Base-by-base conservation (phyloP, 1,139 yeast genomes). In the Yamadazyma oceani region DNA sequence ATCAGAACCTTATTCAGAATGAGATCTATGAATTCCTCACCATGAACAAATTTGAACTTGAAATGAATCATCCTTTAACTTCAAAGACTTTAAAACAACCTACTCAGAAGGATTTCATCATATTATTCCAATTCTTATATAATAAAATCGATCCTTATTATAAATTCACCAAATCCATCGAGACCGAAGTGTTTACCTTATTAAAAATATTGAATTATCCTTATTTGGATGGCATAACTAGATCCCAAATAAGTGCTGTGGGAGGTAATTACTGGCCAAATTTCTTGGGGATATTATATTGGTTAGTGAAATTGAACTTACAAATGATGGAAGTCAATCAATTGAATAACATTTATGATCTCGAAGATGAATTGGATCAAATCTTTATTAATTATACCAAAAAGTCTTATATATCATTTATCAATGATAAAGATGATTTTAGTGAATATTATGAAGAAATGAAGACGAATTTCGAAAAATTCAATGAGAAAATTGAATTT, bases 191-290 rank as follows among this genome's bases (percentile, higher is more conserved):
- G 9, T 82, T 82, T 48, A 71, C 75, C 15, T 64, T 87, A 12
- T 63, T 90, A 47, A 82, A 79, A 53, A 70, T 72, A 23, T 60
- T 88, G 43, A 78, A 77, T 37, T 90, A 89, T 54, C 97, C 97
- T 1, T 87, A 83, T 57, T 59, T 88, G 41, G 95, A 86, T 31
- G 71, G 85, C 0, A 81, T 89, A 32, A 85, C 83, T 57, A 79
- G 89, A 52, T 82, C 92, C 1, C 95, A 87, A 55, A 81, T 89
- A 24, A 81, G 90, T 34, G 96, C 96, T 0, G 96, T 88, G 6
- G 96, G 96, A 2, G 95, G 96, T 1, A 84, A 84, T 41, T 83
- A 83, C 51, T 88, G 97, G 97, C 90, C 88, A 13, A 75, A 78
- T 16, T 85, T 87, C 51, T 62, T 89, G 36, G 96, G 94, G 2